A percentile compares a stretch with the other conserved stretches of the same genome.
Evolutionary conservation across 2,329 filamentous ascomycete genomes (phyloP).

Genomic region (Ophiocordyceps camponoti-floridani): DNA sequence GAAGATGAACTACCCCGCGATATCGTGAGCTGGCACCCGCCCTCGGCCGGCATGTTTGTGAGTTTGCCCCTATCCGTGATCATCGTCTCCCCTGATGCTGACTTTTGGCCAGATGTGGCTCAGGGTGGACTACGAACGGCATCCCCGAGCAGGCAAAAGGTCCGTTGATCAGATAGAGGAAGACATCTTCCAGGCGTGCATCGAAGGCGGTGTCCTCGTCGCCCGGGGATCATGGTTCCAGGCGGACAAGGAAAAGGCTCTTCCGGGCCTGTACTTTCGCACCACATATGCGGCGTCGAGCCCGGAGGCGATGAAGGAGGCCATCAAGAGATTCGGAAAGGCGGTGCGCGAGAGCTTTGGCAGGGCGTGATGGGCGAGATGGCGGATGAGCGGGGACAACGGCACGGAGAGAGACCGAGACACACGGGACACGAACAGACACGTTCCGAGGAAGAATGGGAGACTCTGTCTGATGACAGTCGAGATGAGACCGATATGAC

Average conservation of each 20-base stretch:
- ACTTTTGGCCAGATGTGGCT: constrained; percentile 45
- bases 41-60: constrained; percentile 88
- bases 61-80: constrained; percentile 13
- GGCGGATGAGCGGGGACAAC: background rate
- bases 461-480: background rate
- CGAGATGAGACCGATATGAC: background rate
- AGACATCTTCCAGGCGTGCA: constrained; percentile 62
- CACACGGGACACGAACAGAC: background rate
- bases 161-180: constrained; percentile 57
- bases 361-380: constrained; percentile 3
- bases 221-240: constrained; percentile 85
- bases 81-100: background rate
- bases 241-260: constrained; percentile 45
- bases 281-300: constrained; percentile 76
- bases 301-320: constrained; percentile 49
- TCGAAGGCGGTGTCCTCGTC: constrained; percentile 62
- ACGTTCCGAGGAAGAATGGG: background rate
- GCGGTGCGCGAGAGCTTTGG: constrained; percentile 46
- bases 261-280: constrained; percentile 63
- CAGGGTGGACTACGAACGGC: constrained; percentile 44
- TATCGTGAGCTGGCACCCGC: constrained; percentile 63
- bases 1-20: constrained; percentile 57
- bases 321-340: constrained; percentile 57
- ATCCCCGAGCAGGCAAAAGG: constrained; percentile 38
- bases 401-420: background rate